Evolutionary conservation across 2,329 filamentous ascomycete genomes (phyloP), one percentile per base, ranked within the genome.

Genomic region (Aureobasidium sp.): DNA sequence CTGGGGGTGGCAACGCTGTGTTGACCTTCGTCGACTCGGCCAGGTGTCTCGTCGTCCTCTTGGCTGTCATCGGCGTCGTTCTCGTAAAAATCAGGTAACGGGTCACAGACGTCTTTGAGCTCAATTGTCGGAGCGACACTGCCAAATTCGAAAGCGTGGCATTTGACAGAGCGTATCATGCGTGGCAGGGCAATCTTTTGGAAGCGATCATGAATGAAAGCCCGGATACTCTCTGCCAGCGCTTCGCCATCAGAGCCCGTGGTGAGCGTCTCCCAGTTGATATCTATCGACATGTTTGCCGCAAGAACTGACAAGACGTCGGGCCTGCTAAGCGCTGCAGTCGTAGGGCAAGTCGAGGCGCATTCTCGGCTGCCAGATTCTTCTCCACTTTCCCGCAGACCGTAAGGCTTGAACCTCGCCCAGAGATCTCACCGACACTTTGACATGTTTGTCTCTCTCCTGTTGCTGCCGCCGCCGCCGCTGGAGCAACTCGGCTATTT

Each of bases 61-160:
- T 83, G 82, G 29, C 84, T 80, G 25, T 83, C 82, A 64, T 88
- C 87, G 41, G 86, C 79, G 29, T 89, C 85, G 68, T 90, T 87
- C 69, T 97, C 94, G 78, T 99, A 99, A 72, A 99, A 99, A 70
- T 99, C 94, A 0, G 91, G 87, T 63, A 97, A 82, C 1, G 94
- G 94, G 73, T 99, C 92, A 68, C 93, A 95, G 64, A 99, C 92
- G 74, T 97, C 94, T 76, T 97, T 97, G 70, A 99, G 87, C 72
- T 95, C 91, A 45, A 99, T 84, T 68, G 89, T 84, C 1, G 94
- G 94, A 42, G 89, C 82, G 55, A 93, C 86, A 31, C 81, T 85
- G 52, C 94, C 94, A 73, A 99, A 97, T 66, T 93, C 87, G 76
- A 99, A 99, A 64, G 90, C 87, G 73, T 97, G 92, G 44, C 97